phyloP scores from a whole-genome alignment of 352 stramenopile genomes.

The Aphanomyces euteiches region DNA sequence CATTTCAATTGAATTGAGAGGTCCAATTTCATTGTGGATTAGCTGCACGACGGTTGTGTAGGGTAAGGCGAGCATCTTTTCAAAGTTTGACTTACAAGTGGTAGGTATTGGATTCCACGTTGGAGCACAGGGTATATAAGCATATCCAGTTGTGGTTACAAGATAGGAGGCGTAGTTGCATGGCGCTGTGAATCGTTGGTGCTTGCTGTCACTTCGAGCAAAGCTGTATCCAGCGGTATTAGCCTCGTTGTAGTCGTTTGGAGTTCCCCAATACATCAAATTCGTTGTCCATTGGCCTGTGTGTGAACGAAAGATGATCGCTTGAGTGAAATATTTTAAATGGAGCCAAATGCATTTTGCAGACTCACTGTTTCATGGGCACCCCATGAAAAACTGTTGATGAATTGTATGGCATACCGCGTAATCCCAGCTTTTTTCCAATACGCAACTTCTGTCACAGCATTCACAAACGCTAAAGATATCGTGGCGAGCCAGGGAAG shows the following conservation, averaged over 20 bases:
- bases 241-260: neutral
- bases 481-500: neutral
- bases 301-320: neutral
- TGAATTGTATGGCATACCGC: neutral
- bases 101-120: neutral
- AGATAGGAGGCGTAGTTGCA: constrained; percentile 2
- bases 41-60: neutral
- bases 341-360: constrained; percentile 13
- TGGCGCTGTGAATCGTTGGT: constrained; percentile 3
- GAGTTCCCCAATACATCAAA: constrained; percentile 1
- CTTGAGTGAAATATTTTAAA: constrained; percentile 1
- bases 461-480: neutral
- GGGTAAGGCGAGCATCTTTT: neutral
- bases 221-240: neutral
- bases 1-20: constrained; percentile 20
- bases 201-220: neutral
- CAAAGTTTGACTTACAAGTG: neutral
- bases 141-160: neutral
- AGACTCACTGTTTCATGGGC: constrained; percentile 4
- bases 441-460: neutral
- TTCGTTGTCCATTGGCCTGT: neutral
- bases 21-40: neutral
- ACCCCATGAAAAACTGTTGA: constrained; percentile 7
- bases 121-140: neutral
- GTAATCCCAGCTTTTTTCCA: neutral